Evolutionary conservation across 305 asterid genomes (phyloP).

Genomic region (Withania somnifera): DNA sequence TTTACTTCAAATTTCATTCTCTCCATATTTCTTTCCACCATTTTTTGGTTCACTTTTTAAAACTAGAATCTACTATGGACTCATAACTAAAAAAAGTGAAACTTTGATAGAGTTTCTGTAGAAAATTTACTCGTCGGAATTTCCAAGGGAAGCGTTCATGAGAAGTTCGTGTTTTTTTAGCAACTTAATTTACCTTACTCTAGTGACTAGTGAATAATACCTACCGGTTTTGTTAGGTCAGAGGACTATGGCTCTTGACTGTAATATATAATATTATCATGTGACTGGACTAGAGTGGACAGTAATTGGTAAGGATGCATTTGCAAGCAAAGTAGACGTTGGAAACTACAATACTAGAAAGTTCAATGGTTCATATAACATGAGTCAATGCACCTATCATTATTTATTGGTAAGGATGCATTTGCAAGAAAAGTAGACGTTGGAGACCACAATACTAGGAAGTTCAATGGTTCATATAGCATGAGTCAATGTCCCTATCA

Average conservation of each 20-base stretch:
- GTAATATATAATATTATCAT: neutral
- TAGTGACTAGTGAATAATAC: neutral
- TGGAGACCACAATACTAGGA: neutral
- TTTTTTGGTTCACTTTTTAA: too few species aligned
- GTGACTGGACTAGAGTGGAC: neutral
- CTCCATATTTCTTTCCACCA: too few species aligned
- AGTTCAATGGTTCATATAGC: neutral
- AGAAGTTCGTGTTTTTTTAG: neutral
- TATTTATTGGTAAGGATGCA: conserved; percentile 21
- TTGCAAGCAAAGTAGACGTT: neutral
- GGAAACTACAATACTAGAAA: neutral
- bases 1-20: too few species aligned
- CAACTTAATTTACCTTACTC: neutral
- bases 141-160: too few species aligned
- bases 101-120: too few species aligned
- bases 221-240: neutral
- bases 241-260: neutral
- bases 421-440: neutral
- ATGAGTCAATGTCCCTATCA: conserved; percentile 16
- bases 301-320: neutral
- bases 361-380: neutral
- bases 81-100: too few species aligned
- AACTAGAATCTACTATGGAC: too few species aligned
- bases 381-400: conserved; percentile 16
- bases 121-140: too few species aligned